Evolutionary conservation across 192 early-diverging fungal genomes (phyloP).

Genomic region (Coemansia sp.): DNA sequence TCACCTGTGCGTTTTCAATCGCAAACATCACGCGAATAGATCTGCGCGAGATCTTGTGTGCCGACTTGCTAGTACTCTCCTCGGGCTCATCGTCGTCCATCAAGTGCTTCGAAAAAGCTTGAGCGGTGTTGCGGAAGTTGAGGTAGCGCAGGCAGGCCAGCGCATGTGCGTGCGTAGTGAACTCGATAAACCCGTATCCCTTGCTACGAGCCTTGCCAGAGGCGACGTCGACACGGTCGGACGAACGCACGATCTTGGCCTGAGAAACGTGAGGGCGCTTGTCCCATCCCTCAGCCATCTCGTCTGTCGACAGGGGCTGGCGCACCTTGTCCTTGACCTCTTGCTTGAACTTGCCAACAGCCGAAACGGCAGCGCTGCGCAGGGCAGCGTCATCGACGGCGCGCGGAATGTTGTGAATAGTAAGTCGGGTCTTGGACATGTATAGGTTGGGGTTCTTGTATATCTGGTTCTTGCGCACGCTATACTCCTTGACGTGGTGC

Average conservation of each 20-base stretch:
- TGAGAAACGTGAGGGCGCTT: constrained; percentile 62
- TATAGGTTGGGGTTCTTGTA: constrained; percentile 85
- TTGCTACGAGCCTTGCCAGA: constrained; percentile 71
- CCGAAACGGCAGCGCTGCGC: constrained; percentile 56
- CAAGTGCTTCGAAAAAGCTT: constrained; percentile 61
- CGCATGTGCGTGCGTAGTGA: constrained; percentile 82
- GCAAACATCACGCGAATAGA: constrained; percentile 78
- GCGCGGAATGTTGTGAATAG: constrained; percentile 81
- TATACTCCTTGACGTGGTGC: constrained; percentile 75
- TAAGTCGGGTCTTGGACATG: constrained; percentile 85
- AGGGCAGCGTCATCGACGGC: constrained; percentile 73
- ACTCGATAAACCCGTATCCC: constrained; percentile 96
- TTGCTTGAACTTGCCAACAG: constrained; percentile 75
- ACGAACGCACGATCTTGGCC: constrained; percentile 79
- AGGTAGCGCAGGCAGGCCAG: constrained; percentile 89
- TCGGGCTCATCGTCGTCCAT: constrained; percentile 15
- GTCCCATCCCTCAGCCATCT: constrained; percentile 67
- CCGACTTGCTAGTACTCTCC: constrained; percentile 18
- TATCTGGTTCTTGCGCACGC: constrained; percentile 77
- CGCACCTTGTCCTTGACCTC: constrained; percentile 65
- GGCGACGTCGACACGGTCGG: constrained; percentile 73
- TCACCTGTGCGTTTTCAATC: constrained; percentile 81
- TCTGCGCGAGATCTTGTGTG: constrained; percentile 36
- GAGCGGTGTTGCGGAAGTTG: constrained; percentile 74
- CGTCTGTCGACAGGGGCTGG: constrained; percentile 57